Base-by-base conservation (phyloP, 805 yeast genomes). In the Candida sanyiensis region DNA sequence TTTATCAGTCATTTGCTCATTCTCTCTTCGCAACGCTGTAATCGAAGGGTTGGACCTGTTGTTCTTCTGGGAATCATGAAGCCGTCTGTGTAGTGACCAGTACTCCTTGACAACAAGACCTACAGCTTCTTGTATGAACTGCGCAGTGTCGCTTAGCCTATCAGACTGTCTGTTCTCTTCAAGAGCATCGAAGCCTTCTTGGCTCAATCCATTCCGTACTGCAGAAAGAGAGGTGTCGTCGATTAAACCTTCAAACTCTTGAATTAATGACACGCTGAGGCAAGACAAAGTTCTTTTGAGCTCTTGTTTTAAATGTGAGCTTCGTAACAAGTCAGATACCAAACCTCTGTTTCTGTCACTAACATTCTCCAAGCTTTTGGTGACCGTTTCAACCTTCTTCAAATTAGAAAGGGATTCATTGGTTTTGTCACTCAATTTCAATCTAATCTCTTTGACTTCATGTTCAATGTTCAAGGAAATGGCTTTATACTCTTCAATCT, bases 41-140 rank as follows among this genome's bases (percentile, higher is more conserved):
- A 39, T 17, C 2, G 45, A 28, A 3, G 39, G 23, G 22, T 33
- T 28, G n/a, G 48, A 26, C 4, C 42, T 10, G 4, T 34, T 23
- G 2, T 27, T 38, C 23, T 35, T 47, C 17, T 45, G 44, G 3
- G 37, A 18, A 2, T 42, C 40, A 5, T 35, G 16, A 2, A 47
- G 13, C 11, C 45, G 35, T 28, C 31, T 43, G 20, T 27, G 36
- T 7, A 48, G 26, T 3, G 43, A 16, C 44, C 44, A 42, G 22
- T 45, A 42, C 12, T 47, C 51, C 24, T 42, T 40, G 12, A 42
- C 29, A 12, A 47, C 35, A 27, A 50, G 35, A 3, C 39, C 21
- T 3, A 49, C 39, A 10, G 47, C 50, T n/a, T 49, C 51, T 26
- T 45, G 44, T 5, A 50, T 40, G 22, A 48, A 50, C 5, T 32